Evolutionary conservation across 352 stramenopile species (phyloP), one percentile per base, ranked within the genome.

Genomic region (Phytophthora ramorum): DNA sequence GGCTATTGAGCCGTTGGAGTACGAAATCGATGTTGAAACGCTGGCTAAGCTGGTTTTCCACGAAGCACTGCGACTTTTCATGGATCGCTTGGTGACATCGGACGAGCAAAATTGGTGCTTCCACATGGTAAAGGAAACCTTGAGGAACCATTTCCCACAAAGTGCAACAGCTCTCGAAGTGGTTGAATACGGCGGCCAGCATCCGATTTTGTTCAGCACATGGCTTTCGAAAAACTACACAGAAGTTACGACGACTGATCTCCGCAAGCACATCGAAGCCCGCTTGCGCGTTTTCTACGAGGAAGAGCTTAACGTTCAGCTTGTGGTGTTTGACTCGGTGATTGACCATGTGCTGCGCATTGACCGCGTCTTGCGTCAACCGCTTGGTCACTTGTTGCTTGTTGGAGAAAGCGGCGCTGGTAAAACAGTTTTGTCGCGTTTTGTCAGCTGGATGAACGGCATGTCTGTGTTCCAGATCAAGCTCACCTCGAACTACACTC

Each of bases 381-480:
- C 98, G 6, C 96, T 99, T 80, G 98, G 98, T 0, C 98, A 99
- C 71, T 76, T 99, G 55, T 80, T 99, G 13, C 78, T 99, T 22
- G 98, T 99, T 30, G 98, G 98, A 54, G 98, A 99, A 76, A 98
- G 93, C 45, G 98, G 98, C 20, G 97, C 97, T 12, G 98, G 98
- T 51, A 99, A 99, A 79, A 99, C 98, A 24, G 97, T 99, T 32
- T 78, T 99, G 3, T 99, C 96, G 19, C 97, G 98, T 41, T 99
- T 99, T 76, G 98, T 99, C 46, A 98, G 96, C 43, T 99, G 98
- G 98, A 99, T 99, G 97, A 99, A 99, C 61, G 98, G 98, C 19
- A 97, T 99, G 63, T 97, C 89, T 17, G 98, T 99, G n/a, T 99
- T 99, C 79, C 97, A 99, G 75, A 99, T 99, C 80, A 99, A 99